These are phyloP conservation scores for Neurospora cerealis DNA, from an alignment of 495 filamentous ascomycete genomes.

Conservation along the genomic window DNA sequence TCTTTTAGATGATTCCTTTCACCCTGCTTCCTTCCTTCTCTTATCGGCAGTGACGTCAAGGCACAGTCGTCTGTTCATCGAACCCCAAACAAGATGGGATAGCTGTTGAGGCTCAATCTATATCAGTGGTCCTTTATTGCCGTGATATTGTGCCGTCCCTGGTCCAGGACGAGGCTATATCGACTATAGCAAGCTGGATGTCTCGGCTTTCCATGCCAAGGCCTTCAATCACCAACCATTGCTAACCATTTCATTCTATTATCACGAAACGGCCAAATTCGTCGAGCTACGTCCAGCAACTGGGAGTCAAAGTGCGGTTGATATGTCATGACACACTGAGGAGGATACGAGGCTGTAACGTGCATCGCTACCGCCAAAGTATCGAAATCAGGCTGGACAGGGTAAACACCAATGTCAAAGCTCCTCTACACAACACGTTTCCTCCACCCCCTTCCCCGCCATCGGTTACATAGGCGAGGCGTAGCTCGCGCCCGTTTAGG, in stretches of 20 bases:
- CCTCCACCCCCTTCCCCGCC: neutral
- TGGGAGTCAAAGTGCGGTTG: neutral
- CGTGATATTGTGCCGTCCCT: neutral
- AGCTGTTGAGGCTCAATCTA: slow-evolving; percentile 11
- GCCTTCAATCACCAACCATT: neutral
- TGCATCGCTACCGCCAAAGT: neutral
- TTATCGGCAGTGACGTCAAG: slow-evolving; percentile 4
- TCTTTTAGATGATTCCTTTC: neutral
- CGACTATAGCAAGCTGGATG: neutral
- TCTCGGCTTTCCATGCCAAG: neutral
- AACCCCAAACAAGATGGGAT: neutral
- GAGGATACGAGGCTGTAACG: neutral
- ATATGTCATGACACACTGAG: neutral
- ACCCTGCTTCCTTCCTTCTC: neutral
- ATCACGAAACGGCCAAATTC: neutral
- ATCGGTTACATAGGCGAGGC: slow-evolving; percentile 12
- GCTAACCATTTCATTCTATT: neutral
- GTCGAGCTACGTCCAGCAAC: neutral
- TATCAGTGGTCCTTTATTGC: neutral
- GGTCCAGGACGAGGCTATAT: neutral
- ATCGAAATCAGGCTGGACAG: neutral
- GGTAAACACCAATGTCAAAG: neutral
- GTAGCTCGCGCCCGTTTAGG: slow-evolving; percentile 8
- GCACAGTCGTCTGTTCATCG: neutral
- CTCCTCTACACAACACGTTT: neutral